Evolutionary conservation across 108 stramenopile genomes (phyloP), one percentile per base, ranked within the genome.

Genomic region (Phaeodactylum tricornutum): DNA sequence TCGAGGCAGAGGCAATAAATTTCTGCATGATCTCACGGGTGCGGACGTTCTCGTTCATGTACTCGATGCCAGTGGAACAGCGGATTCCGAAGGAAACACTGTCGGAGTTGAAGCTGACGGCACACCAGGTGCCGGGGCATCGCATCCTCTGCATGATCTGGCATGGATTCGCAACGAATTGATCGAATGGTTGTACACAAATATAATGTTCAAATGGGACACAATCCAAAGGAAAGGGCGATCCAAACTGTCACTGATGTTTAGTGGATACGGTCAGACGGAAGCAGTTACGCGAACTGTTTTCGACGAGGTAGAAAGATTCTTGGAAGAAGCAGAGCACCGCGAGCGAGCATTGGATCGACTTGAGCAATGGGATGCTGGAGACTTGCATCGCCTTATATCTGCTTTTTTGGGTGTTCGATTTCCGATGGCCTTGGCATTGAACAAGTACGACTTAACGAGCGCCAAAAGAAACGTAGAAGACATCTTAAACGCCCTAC

Each of bases 21-120:
- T 95, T 56, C 62, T 95, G 19, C 82, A 92, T 63, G 90, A 95
- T 43, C 46, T 95, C 22, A 78, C 75, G 12, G 93, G 92, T 70
- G 87, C 93, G 9, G 79, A 87, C 23, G 93, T 92, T 9, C 66
- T 95, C 29, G 62, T 93, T 53, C 89, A 90, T 26, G 81, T 92
- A 1, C 64, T 86, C 7, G 89, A 92, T 59, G 71, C 74, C 0
- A 66, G 68, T 51, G 90, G 86, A 0, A 6, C 21, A 46, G 25
- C 25, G 45, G 53, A 55, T 15, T 19, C 19, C 27, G 41, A 41
- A 43, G 41, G 53, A 4, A 52, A 60, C 53, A 22, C 27, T 25
- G 48, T 41, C 41, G 61, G 64, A 14, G 29, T 28, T 12, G 19
- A 17, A 2, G 58, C 53, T 27, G 63, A 63, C 17, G 53, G 43